Base-by-base conservation (phyloP, 2,329 filamentous ascomycete genomes). In the Fusarium sp. region DNA sequence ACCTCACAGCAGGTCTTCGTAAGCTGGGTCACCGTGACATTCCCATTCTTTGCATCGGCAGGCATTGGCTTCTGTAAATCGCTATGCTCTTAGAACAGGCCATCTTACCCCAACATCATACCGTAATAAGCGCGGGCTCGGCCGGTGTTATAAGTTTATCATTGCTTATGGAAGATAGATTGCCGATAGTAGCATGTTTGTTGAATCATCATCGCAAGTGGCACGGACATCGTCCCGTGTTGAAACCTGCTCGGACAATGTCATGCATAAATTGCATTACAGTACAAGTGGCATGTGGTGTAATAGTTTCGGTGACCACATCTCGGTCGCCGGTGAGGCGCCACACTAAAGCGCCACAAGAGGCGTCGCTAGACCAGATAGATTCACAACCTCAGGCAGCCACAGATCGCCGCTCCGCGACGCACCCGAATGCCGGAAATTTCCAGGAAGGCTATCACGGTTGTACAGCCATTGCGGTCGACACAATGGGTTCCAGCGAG, bases 401-500 rank as follows among this genome's bases (percentile, higher is more conserved):
- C 41, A 80, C 57, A 33, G 47, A 48, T 72, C 69, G 71, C 72
- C 62, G 74, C 72, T 73, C 77, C 74, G 77, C 79, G 79, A 80
- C 70, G 76, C 79, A 79, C 72, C 80, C 80, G 79, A 80, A n/a
- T n/a, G n/a, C n/a, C n/a, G n/a, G n/a, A n/a, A n/a, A n/a, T n/a
- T n/a, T n/a, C n/a, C n/a, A n/a, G n/a, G n/a, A n/a, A n/a, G n/a
- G n/a, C n/a, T n/a, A n/a, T n/a, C n/a, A n/a, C n/a, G 64, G 75
- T 76, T 79, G 70, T 76, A 79, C 63, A 75, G 77, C 79, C 79
- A 82, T 83, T 81, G 81, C 80, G 76, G 76, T 75, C 82, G 78
- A 82, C 81, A 85, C 78, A 80, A 90, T 90, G 88, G 88, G 88
- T 82, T 84, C 87, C 79, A 86, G 82, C 83, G 84, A 87, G 77